phyloP scores from a whole-genome alignment of 331 rosid species.

The Acacia concinna region DNA sequence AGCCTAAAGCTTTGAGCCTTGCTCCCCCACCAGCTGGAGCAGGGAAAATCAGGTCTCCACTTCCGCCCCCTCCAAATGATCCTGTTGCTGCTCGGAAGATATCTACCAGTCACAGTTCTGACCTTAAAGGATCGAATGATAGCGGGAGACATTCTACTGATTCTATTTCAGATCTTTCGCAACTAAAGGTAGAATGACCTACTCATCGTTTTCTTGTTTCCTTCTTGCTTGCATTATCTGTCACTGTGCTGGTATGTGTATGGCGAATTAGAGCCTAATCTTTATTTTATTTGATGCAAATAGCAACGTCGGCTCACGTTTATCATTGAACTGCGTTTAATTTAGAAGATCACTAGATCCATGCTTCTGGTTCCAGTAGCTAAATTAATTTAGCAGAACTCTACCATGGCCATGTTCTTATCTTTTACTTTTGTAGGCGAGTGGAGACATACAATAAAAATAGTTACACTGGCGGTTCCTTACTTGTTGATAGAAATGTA shows the following conservation, averaged over 20 bases:
- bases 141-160: constrained; percentile 45
- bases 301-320: neutral
- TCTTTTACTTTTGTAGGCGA: too few relatives aligned
- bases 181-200: constrained; percentile 63
- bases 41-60: constrained; percentile 77
- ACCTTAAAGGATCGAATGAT: constrained; percentile 44
- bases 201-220: constrained; percentile 17
- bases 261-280: neutral
- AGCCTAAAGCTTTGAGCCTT: constrained; percentile 71
- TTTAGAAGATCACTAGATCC: constrained; percentile 11
- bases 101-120: constrained; percentile 42
- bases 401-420: neutral
- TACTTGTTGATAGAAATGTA: neutral
- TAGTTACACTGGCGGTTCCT: neutral
- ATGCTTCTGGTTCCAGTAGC: constrained; percentile 1
- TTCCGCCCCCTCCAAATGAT: constrained; percentile 95
- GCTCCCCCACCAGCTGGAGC: constrained; percentile 86
- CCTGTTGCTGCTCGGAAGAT: constrained; percentile 74
- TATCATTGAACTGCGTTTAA: constrained; percentile 16
- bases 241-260: neutral
- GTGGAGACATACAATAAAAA: neutral
- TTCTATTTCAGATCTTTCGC: constrained; percentile 90
- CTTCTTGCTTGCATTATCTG: neutral
- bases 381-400: neutral
- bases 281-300: constrained; percentile 1